Conservation (phyloP, 148 eudicot species). For the Suaeda aralocaspica region DNA sequence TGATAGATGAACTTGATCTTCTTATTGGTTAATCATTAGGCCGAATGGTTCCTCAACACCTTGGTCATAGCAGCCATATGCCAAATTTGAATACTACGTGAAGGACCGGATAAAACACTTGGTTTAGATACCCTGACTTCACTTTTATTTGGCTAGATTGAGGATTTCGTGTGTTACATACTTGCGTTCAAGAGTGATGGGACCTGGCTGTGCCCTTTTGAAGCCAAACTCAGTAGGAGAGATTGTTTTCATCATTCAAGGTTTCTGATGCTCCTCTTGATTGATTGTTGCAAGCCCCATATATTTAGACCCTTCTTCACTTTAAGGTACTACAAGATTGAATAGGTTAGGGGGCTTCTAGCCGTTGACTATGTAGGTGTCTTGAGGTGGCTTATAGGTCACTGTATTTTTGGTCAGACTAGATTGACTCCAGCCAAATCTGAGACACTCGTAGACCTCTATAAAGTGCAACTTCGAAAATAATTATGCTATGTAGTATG, state of each 20-base stretch:
- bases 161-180: neutral
- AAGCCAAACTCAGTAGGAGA: neutral
- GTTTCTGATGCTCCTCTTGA: neutral
- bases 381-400: neutral
- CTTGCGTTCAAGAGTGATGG: neutral
- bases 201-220: neutral
- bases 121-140: neutral
- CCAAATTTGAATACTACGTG: neutral
- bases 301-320: neutral
- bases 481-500: too few relatives aligned
- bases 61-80: neutral
- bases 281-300: neutral
- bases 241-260: neutral
- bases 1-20: neutral
- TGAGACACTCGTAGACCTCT: too few relatives aligned
- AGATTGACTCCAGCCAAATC: neutral
- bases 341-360: neutral
- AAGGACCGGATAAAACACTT: neutral
- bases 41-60: neutral
- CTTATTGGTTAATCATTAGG: neutral
- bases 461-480: too few relatives aligned
- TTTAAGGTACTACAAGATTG: neutral
- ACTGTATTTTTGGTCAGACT: too few relatives aligned
- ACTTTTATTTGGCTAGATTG: too few relatives aligned
- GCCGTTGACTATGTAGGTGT: neutral